These are phyloP conservation scores for Fusarium sp. DNA, from an alignment of 2,329 filamentous ascomycete genomes.

Conservation along the genomic window DNA sequence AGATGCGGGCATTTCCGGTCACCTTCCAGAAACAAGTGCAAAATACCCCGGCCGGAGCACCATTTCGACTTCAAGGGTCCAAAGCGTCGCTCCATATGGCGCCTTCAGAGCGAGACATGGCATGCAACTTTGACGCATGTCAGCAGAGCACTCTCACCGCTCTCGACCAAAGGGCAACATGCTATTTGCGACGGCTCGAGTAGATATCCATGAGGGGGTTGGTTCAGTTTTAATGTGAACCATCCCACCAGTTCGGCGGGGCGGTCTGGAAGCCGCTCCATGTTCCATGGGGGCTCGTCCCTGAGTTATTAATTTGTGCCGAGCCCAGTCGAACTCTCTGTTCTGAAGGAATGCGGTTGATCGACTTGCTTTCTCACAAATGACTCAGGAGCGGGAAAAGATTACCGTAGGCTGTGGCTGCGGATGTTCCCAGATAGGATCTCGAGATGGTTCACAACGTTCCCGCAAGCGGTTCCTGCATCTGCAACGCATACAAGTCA, in stretches of 20 bases:
- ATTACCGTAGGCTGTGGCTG: slow-evolving; percentile 2
- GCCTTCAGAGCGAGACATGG: slow-evolving; percentile 8
- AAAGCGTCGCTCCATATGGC: slow-evolving; percentile 12
- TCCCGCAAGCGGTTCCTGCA: slow-evolving; percentile 34
- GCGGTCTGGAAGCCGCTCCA: slow-evolving; percentile 21
- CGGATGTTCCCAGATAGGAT: slow-evolving; percentile 18
- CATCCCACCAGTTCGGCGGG: slow-evolving; percentile 18
- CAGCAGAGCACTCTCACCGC: slow-evolving; percentile 37
- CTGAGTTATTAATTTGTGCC: slow-evolving; percentile 14
- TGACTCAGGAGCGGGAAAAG: slow-evolving; percentile 2
- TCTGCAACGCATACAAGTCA: slow-evolving; percentile 30
- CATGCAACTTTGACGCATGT: slow-evolving; percentile 29
- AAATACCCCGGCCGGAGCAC: neutral
- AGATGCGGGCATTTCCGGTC: slow-evolving; percentile 22
- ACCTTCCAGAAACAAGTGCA: slow-evolving; percentile 16
- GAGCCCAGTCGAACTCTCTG: neutral
- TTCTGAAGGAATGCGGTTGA: slow-evolving; percentile 12
- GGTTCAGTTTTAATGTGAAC: neutral
- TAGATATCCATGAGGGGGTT: slow-evolving; percentile 7
- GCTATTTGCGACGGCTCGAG: slow-evolving; percentile 20
- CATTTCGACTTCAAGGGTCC: slow-evolving; percentile 28
- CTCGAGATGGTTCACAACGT: slow-evolving; percentile 19
- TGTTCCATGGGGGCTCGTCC: neutral
- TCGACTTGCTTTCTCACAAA: slow-evolving; percentile 3
- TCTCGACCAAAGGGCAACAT: slow-evolving; percentile 23